Conservation (phyloP, 192 early-diverging fungal species). For the Haplosporangium gracile region DNA sequence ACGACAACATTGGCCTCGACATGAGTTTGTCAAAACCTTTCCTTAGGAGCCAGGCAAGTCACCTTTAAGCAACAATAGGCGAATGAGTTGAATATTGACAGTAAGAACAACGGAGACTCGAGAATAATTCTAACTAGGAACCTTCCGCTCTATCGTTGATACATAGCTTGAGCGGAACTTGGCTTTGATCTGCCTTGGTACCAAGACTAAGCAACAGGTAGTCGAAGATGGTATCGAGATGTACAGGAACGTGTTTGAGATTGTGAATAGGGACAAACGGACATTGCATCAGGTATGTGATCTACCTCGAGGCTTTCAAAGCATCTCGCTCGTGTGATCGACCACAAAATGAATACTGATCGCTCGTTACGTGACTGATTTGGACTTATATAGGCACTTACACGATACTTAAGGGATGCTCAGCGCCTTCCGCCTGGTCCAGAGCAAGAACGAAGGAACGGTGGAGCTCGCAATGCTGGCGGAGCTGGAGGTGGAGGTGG, state of each 20-base stretch:
- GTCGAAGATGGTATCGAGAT: slow-evolving; percentile 72
- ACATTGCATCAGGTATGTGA: slow-evolving; percentile 56
- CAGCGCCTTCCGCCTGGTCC: neutral
- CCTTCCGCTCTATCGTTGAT: neutral
- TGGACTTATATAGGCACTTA: slow-evolving; percentile 17
- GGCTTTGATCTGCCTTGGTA: slow-evolving; percentile 78
- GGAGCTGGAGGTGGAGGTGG: slow-evolving; percentile 15
- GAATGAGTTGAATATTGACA: neutral
- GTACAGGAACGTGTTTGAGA: slow-evolving; percentile 81
- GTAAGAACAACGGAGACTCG: too few relatives aligned
- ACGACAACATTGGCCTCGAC: slow-evolving; percentile 89
- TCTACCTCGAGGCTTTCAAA: slow-evolving; percentile 8
- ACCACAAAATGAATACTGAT: neutral
- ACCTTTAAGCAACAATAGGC: neutral
- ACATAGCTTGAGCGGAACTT: slow-evolving; percentile 84
- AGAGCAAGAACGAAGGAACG: neutral
- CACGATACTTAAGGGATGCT: neutral
- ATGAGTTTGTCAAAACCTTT: slow-evolving; percentile 90
- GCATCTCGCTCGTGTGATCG: neutral
- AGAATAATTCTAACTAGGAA: neutral
- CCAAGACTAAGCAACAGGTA: slow-evolving; percentile 74
- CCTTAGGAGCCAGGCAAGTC: slow-evolving; percentile 78
- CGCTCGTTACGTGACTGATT: neutral
- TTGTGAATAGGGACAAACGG: slow-evolving; percentile 63
- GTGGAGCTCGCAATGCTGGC: neutral